phyloP scores from a whole-genome alignment of 176 grass and related monocot genomes.

The Olyra latifolia region DNA sequence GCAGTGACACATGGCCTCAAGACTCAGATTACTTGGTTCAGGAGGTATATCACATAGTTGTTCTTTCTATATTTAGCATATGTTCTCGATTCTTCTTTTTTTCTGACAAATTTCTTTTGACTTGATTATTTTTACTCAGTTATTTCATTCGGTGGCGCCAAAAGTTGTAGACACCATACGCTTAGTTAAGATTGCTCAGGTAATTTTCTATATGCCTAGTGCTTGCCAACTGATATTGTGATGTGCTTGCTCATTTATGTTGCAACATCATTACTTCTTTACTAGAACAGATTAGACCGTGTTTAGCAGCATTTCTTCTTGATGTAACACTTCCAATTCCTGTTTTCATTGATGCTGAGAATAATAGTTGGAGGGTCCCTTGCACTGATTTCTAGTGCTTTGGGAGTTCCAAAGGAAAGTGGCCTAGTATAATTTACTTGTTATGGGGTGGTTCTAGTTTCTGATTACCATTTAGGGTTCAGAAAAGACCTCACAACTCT shows the following conservation, averaged over 20 bases:
- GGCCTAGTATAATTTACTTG: constrained; percentile 7
- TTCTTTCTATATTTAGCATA: constrained; percentile 29
- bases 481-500: constrained; percentile 13
- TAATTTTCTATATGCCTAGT: constrained; percentile 35
- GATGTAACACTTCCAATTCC: not conserved
- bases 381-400: not conserved
- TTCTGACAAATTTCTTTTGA: constrained; percentile 37
- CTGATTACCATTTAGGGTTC: not conserved
- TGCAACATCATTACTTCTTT: not conserved
- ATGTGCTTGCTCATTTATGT: constrained; percentile 23
- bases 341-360: constrained; percentile 6
- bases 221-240: not conserved
- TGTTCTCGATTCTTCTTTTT: constrained; percentile 29
- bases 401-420: not conserved
- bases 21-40: constrained; percentile 55
- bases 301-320: constrained; percentile 11
- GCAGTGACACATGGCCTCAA: constrained; percentile 38
- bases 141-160: constrained; percentile 68
- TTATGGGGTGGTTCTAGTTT: not conserved
- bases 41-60: constrained; percentile 56
- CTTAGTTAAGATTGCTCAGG: constrained; percentile 85
- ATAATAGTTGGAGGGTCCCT: not conserved
- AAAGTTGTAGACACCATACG: constrained; percentile 70
- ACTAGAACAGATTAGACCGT: not conserved
- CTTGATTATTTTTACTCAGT: constrained; percentile 44